A percentile compares a stretch with the other conserved stretches of the same genome.
These are phyloP conservation scores for Rhodotorula taiwanensis DNA, from an alignment of 768 basidiomycete genomes.

Conservation along the genomic window DNA sequence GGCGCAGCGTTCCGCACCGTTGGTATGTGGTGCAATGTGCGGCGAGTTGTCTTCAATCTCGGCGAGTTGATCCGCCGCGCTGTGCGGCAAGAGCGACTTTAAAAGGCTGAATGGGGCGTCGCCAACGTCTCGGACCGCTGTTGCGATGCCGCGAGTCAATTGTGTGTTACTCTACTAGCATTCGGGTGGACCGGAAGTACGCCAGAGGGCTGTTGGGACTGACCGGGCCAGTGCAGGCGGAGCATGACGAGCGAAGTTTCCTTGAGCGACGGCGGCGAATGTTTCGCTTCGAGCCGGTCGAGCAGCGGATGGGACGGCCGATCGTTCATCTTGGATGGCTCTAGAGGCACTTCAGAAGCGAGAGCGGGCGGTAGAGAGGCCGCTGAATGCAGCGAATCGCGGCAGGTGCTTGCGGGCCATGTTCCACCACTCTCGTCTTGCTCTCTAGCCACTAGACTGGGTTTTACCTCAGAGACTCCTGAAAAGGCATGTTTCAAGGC, in stretches of 20 bases:
- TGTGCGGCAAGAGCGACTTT: neutral
- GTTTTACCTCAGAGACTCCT: too few relatives aligned
- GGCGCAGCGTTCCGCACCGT: constrained; percentile 1
- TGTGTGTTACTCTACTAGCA: too few relatives aligned
- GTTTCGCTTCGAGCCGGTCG: neutral
- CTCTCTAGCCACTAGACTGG: too few relatives aligned
- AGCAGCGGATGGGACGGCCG: constrained; percentile 1
- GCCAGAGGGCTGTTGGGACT: too few relatives aligned
- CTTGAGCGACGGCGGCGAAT: neutral
- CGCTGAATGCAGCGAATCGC: too few relatives aligned
- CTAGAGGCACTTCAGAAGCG: neutral
- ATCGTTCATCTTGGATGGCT: too few relatives aligned
- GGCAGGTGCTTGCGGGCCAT: too few relatives aligned
- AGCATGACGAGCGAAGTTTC: neutral
- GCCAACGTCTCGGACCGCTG: constrained; percentile 21
- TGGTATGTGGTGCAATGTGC: constrained; percentile 1
- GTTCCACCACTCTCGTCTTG: too few relatives aligned
- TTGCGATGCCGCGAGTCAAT: too few relatives aligned
- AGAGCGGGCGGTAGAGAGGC: too few relatives aligned
- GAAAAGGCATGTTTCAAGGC: too few relatives aligned
- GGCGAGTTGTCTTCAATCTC: constrained; percentile 21
- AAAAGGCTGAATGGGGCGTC: constrained; percentile 16
- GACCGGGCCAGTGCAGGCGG: neutral
- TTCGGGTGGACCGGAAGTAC: too few relatives aligned
- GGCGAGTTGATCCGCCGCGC: constrained; percentile 13